phyloP scores from a whole-genome alignment of 2,329 filamentous ascomycete species.

The Nothomitra cinnamomea region DNA sequence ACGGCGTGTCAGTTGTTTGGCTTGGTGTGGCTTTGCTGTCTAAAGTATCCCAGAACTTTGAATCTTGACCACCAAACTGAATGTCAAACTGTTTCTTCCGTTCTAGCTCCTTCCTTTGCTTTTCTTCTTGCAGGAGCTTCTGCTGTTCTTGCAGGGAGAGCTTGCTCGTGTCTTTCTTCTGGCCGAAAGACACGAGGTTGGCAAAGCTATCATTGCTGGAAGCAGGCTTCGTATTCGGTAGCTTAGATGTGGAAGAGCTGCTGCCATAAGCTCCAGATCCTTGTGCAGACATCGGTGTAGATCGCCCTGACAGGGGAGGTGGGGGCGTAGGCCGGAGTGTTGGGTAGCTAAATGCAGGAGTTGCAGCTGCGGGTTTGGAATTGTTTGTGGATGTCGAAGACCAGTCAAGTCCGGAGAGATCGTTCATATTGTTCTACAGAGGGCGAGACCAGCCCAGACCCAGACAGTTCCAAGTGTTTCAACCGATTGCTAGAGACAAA shows the following conservation, averaged over 20 bases:
- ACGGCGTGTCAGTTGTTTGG: constrained; percentile 17
- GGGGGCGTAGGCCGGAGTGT: constrained; percentile 33
- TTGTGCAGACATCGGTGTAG: constrained; percentile 24
- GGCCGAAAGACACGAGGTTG: constrained; percentile 49
- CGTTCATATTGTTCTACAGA: constrained; percentile 34
- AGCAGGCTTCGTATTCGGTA: constrained; percentile 34
- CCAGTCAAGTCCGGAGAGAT: constrained; percentile 45
- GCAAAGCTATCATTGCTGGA: constrained; percentile 55
- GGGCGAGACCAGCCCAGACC: neutral
- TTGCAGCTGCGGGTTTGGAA: constrained; percentile 27
- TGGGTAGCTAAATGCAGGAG: constrained; percentile 27
- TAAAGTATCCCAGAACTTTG: constrained; percentile 59
- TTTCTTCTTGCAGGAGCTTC: constrained; percentile 46
- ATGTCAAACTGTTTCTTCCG: constrained; percentile 48
- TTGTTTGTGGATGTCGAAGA: constrained; percentile 27
- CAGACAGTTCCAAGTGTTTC: too few species aligned
- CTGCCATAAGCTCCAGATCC: constrained; percentile 22
- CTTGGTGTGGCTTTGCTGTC: constrained; percentile 33
- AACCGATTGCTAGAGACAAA: too few species aligned
- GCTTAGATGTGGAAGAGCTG: constrained; percentile 23
- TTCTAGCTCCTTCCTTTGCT: constrained; percentile 56
- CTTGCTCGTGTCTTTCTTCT: constrained; percentile 40
- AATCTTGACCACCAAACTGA: constrained; percentile 51
- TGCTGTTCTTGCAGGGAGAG: constrained; percentile 62
- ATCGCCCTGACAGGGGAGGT: constrained; percentile 26